phyloP scores from a whole-genome alignment of 225 moss, liverwort and hornwort genomes.

The Pleurozium schreberi region DNA sequence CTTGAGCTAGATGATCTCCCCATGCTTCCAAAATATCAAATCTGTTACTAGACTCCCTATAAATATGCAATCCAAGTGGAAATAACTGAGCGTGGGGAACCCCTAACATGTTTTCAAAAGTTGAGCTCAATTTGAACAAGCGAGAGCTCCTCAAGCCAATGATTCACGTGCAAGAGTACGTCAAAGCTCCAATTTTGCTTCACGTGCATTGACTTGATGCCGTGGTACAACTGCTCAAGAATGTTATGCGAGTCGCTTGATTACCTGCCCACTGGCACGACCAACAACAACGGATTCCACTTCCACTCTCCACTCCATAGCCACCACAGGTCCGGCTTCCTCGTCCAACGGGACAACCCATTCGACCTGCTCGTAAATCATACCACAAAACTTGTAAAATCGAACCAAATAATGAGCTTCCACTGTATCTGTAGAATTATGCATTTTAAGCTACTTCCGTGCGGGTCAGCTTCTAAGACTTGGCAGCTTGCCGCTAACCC shows the following conservation, averaged over 20 bases:
- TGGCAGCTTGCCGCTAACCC: not conserved
- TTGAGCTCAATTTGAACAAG: not conserved
- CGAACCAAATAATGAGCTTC: not conserved
- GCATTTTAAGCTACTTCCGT: not conserved
- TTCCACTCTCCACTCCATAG: conserved; percentile 59
- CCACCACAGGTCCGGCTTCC: conserved; percentile 46
- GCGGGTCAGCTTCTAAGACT: not conserved
- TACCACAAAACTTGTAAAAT: not conserved
- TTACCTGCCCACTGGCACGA: conserved; percentile 45
- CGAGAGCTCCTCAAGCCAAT: not conserved
- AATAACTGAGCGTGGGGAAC: conserved; percentile 44
- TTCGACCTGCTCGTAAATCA: conserved; percentile 26
- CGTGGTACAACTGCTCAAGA: not conserved
- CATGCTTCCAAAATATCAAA: conserved; percentile 55
- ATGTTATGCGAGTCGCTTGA: not conserved
- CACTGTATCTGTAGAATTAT: not conserved
- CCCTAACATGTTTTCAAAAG: not conserved
- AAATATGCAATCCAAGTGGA: conserved; percentile 54
- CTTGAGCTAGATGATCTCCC: conserved; percentile 75
- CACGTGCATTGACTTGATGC: not conserved
- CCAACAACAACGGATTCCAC: conserved; percentile 54
- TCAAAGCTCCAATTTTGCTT: not conserved
- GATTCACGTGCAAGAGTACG: not conserved
- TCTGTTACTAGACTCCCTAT: conserved; percentile 30
- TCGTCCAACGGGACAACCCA: conserved; percentile 43